These are phyloP conservation scores for Ocimum tenuiflorum DNA, from an alignment of 257 asterid genomes.

Conservation along the genomic window DNA sequence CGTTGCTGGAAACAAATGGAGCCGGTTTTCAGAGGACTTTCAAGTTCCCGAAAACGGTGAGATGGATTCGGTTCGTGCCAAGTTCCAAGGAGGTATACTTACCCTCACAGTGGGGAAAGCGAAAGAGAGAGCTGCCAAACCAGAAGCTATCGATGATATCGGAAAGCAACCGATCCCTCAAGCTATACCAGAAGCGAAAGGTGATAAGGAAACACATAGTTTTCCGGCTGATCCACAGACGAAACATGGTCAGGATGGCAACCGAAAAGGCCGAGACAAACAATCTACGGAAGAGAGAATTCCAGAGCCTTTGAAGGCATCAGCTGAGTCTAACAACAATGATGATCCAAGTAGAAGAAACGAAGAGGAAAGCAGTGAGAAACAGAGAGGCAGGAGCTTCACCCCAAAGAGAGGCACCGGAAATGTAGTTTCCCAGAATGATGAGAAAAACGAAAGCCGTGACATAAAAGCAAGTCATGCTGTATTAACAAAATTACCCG, in stretches of 20 bases:
- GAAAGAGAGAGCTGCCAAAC: constrained; percentile 17
- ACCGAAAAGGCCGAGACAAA: neutral
- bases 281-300: constrained; percentile 5
- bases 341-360: constrained; percentile 3
- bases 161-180: constrained; percentile 21
- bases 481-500: constrained; percentile 16
- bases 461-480: constrained; percentile 13
- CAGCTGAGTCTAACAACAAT: neutral
- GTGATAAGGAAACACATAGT: too few relatives aligned
- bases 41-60: constrained; percentile 48
- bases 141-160: constrained; percentile 12
- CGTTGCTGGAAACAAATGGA: constrained; percentile 64
- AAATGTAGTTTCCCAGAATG: neutral
- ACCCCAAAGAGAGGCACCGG: too few relatives aligned
- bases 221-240: too few relatives aligned
- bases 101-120: constrained; percentile 44
- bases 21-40: constrained; percentile 64
- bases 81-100: constrained; percentile 52
- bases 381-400: too few relatives aligned
- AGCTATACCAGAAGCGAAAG: too few relatives aligned
- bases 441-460: neutral
- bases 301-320: constrained; percentile 15
- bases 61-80: constrained; percentile 47
- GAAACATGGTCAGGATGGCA: neutral
- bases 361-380: too few relatives aligned